phyloP scores from a whole-genome alignment of 2,329 filamentous ascomycete genomes.

The Aspergillus unguis region DNA sequence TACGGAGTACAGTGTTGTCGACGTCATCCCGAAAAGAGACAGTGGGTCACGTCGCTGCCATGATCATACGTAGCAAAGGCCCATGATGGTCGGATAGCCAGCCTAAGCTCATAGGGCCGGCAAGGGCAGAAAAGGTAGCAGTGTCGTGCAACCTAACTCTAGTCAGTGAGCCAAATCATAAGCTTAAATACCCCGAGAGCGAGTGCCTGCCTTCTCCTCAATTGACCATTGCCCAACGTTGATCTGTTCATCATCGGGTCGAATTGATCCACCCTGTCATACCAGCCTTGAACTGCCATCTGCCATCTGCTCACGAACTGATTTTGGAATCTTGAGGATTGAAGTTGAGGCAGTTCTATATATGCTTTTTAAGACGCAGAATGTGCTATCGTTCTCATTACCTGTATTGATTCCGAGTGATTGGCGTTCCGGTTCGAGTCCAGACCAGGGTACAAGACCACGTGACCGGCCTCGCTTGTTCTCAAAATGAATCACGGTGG shows the following conservation, averaged over 20 bases:
- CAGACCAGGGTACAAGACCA: background rate
- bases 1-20: too few species aligned
- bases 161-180: background rate
- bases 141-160: too few species aligned
- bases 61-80: too few species aligned
- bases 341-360: too few species aligned
- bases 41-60: too few species aligned
- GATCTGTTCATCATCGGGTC: background rate
- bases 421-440: background rate
- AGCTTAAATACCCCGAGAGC: background rate
- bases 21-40: too few species aligned
- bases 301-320: background rate
- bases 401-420: background rate
- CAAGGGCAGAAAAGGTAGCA: too few species aligned
- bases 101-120: too few species aligned
- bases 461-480: conserved; percentile 6
- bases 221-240: background rate
- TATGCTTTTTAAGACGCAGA: too few species aligned
- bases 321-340: background rate
- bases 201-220: background rate
- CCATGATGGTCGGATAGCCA: too few species aligned
- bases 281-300: background rate
- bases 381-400: too few species aligned
- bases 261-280: conserved; percentile 7
- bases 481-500: conserved; percentile 5